Evolutionary conservation across 805 yeast species (phyloP).

Genomic region (Helenozyma baotianmanensis): DNA sequence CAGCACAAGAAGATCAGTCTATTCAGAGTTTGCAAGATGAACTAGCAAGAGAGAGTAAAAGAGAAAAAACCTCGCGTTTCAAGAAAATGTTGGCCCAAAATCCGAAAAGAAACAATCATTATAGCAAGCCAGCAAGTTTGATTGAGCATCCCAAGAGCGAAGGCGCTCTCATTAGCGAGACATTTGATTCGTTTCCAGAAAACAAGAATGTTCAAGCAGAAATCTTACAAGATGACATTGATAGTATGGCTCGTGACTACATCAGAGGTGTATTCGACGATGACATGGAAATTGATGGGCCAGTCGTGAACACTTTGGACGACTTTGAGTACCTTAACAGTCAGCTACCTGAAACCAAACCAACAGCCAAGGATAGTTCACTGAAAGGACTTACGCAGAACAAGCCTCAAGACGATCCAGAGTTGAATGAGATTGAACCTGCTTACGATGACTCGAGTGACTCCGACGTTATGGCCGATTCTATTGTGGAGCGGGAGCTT

Average conservation of each 20-base stretch:
- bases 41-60: neutral
- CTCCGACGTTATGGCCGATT: slow-evolving; percentile 35
- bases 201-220: too few species aligned
- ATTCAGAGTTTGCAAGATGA: slow-evolving; percentile 2
- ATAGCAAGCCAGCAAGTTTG: too few species aligned
- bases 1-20: slow-evolving; percentile 1
- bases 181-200: too few species aligned
- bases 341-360: slow-evolving; percentile 2
- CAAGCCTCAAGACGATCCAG: too few species aligned
- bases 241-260: slow-evolving; percentile 59
- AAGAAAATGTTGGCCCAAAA: slow-evolving; percentile 10
- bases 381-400: too few species aligned
- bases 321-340: slow-evolving; percentile 53
- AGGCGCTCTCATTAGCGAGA: too few species aligned
- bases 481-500: slow-evolving; percentile 38
- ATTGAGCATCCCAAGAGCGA: too few species aligned
- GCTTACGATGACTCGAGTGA: too few species aligned
- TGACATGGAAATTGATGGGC: slow-evolving; percentile 52
- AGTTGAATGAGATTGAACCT: too few species aligned
- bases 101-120: slow-evolving; percentile 2
- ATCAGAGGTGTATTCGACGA: slow-evolving; percentile 58
- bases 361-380: neutral
- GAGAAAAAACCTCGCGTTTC: slow-evolving; percentile 7
- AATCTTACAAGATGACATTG: slow-evolving; percentile 43
- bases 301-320: slow-evolving; percentile 47